Conservation (phyloP, 164 flowering plant species). For the Stephania yunnanensis region DNA sequence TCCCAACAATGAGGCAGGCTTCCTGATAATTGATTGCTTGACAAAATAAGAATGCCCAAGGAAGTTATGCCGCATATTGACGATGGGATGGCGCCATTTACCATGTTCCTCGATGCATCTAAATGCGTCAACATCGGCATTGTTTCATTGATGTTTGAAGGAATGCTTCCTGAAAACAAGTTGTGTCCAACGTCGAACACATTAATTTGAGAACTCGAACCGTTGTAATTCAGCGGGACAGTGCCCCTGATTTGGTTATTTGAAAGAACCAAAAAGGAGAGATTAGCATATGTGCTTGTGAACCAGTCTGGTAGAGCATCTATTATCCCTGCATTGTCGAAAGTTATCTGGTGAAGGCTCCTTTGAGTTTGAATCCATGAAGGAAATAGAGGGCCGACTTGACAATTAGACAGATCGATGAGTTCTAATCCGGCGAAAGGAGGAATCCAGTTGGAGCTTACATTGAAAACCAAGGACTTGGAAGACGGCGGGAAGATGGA, state of each 20-base stretch:
- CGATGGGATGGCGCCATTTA: neutral
- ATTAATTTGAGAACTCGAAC: neutral
- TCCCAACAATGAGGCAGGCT: neutral
- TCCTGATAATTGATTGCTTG: conserved; percentile 1
- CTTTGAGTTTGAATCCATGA: conserved; percentile 17
- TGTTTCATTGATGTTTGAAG: neutral
- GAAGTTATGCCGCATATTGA: neutral
- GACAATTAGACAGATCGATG: conserved; percentile 1
- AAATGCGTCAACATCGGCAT: too few relatives aligned
- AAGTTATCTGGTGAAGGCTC: neutral
- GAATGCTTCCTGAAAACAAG: neutral
- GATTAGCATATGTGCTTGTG: neutral
- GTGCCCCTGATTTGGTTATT: conserved; percentile 8
- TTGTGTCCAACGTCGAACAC: neutral
- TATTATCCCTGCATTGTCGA: conserved; percentile 14
- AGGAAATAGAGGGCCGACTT: conserved; percentile 13
- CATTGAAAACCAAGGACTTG: conserved; percentile 1
- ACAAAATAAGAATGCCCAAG: neutral
- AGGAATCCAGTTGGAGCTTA: conserved; percentile 6
- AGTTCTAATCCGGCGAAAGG: neutral
- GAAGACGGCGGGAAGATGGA: neutral
- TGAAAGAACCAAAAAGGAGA: conserved; percentile 8
- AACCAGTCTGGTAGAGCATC: conserved; percentile 23
- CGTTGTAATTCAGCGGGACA: neutral
- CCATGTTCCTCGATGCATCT: neutral